These are phyloP conservation scores for Streptanthus diversifolius DNA, from an alignment of 345 rosid genomes.

Conservation along the genomic window DNA sequence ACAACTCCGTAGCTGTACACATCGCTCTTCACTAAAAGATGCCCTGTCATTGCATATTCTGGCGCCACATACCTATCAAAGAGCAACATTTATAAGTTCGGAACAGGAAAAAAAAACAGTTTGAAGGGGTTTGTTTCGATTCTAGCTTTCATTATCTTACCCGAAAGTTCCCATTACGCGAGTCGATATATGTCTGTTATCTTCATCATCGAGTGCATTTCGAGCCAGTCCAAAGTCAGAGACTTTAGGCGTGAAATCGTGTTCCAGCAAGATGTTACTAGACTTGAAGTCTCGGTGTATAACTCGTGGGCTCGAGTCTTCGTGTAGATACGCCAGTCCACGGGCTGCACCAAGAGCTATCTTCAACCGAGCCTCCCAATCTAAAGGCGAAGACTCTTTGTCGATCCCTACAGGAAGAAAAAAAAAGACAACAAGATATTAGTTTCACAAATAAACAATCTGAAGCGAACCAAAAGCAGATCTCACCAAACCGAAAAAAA, in stretches of 20 bases:
- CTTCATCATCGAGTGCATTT: constrained; percentile 80
- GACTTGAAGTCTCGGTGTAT: constrained; percentile 97
- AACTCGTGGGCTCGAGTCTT: constrained; percentile 94
- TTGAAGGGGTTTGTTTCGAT: neutral
- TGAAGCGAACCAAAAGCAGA: neutral
- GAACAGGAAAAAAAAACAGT: neutral
- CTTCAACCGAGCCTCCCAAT: constrained; percentile 88
- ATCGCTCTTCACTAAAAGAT: constrained; percentile 96
- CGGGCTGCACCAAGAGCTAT: constrained; percentile 98
- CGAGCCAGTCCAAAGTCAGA: constrained; percentile 97
- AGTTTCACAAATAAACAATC: neutral
- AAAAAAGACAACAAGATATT: neutral
- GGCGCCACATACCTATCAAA: constrained; percentile 82
- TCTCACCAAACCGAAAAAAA: neutral
- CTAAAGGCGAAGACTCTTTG: constrained; percentile 68
- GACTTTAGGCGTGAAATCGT: constrained; percentile 90
- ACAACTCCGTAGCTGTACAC: constrained; percentile 99
- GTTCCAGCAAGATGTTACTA: constrained; percentile 90
- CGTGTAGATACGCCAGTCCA: constrained; percentile 91
- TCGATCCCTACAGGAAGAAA: constrained; percentile 49
- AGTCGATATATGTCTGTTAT: constrained; percentile 80
- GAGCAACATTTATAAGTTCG: neutral
- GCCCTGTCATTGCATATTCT: constrained; percentile 98
- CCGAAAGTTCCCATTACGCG: constrained; percentile 99
- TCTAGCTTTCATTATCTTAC: constrained; percentile 32